These are phyloP conservation scores for Rhexocercosporidium sp. DNA, from an alignment of 2,329 filamentous ascomycete species.

Conservation along the genomic window DNA sequence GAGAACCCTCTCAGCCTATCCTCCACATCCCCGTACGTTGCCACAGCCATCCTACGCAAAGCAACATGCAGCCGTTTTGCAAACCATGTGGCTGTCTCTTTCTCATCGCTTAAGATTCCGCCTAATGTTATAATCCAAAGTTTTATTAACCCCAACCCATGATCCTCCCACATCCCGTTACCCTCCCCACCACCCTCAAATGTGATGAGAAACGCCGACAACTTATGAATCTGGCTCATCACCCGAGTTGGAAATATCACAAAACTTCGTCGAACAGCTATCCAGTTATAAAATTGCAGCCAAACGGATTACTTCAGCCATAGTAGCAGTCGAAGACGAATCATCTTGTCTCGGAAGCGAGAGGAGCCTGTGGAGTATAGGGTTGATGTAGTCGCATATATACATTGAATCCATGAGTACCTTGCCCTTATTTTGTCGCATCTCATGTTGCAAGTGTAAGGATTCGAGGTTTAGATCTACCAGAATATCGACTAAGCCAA, in stretches of 20 bases:
- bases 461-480: background rate
- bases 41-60: background rate
- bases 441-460: background rate
- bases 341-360: background rate
- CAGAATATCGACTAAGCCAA: background rate
- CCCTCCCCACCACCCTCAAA: background rate
- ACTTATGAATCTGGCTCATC: background rate
- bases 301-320: background rate
- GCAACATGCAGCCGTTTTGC: background rate
- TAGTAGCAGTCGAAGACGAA: background rate
- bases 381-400: background rate
- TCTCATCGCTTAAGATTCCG: background rate
- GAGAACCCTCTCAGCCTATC: background rate
- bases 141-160: background rate
- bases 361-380: background rate
- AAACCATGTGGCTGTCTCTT: background rate
- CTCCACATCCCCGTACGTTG: background rate
- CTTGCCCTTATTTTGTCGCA: background rate
- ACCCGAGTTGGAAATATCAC: background rate
- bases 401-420: background rate
- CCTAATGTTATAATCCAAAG: background rate
- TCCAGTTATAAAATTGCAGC: slow-evolving; percentile 2
- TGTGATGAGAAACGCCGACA: background rate
- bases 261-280: background rate
- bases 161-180: background rate